Conservation (phyloP, 148 eudicot genomes). For the Vaccinium darrowii region DNA sequence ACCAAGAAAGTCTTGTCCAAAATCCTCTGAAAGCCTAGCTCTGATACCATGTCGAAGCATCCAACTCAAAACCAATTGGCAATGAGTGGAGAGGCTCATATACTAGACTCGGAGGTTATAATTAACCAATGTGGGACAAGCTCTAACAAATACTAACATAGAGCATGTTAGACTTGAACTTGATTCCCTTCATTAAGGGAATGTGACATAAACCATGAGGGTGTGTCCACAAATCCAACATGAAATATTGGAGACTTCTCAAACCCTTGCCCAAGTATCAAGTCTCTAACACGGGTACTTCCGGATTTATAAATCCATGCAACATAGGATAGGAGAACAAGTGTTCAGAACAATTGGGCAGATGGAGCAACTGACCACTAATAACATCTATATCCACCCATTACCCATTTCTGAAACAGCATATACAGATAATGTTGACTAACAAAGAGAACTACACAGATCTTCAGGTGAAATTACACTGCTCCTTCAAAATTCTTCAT, state of each 20-base stretch:
- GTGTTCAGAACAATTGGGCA: neutral
- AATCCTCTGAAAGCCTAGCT: too few species aligned
- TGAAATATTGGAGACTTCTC: neutral
- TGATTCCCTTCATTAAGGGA: neutral
- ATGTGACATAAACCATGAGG: too few species aligned
- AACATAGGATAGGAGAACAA: neutral
- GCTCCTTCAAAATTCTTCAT: neutral
- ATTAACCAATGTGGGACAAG: too few species aligned
- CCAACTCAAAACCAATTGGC: too few species aligned
- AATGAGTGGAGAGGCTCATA: too few species aligned
- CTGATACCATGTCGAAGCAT: too few species aligned
- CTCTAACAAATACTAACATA: neutral
- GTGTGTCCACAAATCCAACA: neutral
- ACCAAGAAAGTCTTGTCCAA: too few species aligned
- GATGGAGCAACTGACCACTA: conserved; percentile 3
- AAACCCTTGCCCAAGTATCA: neutral
- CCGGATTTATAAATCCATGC: too few species aligned
- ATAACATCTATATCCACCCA: neutral
- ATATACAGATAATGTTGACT: neutral
- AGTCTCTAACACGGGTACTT: too few species aligned
- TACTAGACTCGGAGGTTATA: too few species aligned
- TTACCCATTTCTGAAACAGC: conserved; percentile 8
- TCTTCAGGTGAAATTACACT: neutral
- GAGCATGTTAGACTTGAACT: neutral
- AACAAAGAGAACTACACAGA: neutral